Evolutionary conservation across 73 alveolate genomes (phyloP).

Genomic region (Tetrahymena thermophila): DNA sequence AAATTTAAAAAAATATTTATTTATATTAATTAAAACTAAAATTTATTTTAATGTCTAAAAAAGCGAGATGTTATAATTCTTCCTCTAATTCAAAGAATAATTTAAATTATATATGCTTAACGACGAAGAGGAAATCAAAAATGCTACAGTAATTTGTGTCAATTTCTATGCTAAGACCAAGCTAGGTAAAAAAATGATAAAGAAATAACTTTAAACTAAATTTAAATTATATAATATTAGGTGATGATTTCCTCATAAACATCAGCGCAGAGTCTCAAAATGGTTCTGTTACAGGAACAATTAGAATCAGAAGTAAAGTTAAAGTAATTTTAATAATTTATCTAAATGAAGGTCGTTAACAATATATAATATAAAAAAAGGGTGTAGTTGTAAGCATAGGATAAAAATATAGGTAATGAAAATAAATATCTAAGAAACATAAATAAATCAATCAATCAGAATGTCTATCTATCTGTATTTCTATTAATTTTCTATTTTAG

Average conservation of each 20-base stretch:
- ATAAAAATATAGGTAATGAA: not conserved
- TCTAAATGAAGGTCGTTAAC: not conserved
- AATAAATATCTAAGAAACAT: not conserved
- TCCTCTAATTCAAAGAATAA: not conserved
- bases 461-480: not conserved
- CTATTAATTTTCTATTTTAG: no score
- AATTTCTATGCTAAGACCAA: constrained; percentile 36
- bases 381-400: not conserved
- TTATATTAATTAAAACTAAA: no score
- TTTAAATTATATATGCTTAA: not conserved
- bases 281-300: constrained; percentile 21
- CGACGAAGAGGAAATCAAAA: not conserved
- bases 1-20: not conserved
- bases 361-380: not conserved
- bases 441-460: no score
- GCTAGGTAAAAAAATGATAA: not conserved
- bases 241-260: constrained; percentile 34
- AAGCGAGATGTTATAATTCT: not conserved
- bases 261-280: constrained; percentile 26
- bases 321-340: constrained; percentile 1
- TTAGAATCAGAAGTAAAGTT: constrained; percentile 40
- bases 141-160: constrained; percentile 2
- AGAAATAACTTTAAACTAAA: not conserved
- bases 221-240: not conserved
- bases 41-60: not conserved